phyloP scores from a whole-genome alignment of 257 asterid genomes.

The Rhazya stricta region DNA sequence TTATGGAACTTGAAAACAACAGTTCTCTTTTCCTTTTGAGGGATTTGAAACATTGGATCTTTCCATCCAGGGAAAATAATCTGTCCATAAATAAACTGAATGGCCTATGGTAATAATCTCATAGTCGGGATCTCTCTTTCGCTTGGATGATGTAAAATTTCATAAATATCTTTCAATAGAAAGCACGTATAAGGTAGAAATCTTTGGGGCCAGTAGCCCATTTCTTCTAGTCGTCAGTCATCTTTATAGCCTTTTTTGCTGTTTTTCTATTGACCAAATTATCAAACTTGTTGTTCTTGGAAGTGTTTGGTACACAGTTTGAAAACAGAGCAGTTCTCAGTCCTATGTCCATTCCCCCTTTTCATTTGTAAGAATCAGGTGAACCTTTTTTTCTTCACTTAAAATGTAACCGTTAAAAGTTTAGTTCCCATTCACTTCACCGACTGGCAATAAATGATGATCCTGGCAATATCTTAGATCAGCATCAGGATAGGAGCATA shows the following conservation, averaged over 20 bases:
- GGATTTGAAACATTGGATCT: neutral
- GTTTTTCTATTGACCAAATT: neutral
- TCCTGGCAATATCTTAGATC: neutral
- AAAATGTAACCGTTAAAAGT: neutral
- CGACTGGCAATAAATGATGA: neutral
- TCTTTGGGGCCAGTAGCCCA: too few species aligned
- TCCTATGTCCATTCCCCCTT: neutral
- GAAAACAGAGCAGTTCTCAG: neutral
- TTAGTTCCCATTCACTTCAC: neutral
- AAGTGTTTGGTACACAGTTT: neutral
- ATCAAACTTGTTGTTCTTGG: neutral
- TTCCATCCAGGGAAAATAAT: neutral
- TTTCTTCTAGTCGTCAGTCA: too few species aligned
- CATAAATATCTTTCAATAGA: neutral
- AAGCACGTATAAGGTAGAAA: neutral
- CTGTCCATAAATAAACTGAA: neutral
- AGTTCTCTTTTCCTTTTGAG: neutral
- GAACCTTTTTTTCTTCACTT: neutral
- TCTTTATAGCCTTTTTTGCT: neutral
- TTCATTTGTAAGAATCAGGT: neutral
- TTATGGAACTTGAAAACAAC: neutral
- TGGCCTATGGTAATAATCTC: neutral
- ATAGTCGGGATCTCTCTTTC: neutral
- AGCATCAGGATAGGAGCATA: neutral
- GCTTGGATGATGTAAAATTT: neutral